phyloP scores from a whole-genome alignment of 306 rosid genomes.

The Biancaea sappan region DNA sequence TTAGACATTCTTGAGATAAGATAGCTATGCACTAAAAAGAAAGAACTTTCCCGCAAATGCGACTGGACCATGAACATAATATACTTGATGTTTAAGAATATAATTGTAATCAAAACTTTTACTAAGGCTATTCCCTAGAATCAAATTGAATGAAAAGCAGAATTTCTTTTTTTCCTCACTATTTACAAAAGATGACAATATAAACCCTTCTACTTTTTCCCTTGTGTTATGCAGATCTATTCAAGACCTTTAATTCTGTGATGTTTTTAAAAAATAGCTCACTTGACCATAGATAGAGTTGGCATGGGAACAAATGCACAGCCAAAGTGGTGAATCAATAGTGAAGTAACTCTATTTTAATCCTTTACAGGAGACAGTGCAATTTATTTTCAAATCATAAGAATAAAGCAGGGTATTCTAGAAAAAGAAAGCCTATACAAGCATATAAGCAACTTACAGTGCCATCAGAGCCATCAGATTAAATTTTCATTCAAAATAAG shows the following conservation, averaged over 20 bases:
- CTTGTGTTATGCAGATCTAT: not conserved
- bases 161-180: not conserved
- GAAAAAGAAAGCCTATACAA: not conserved
- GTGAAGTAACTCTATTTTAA: not conserved
- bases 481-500: not conserved
- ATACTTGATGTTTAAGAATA: not conserved
- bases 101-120: not conserved
- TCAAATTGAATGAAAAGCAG: not conserved
- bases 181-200: not conserved
- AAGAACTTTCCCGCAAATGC: not conserved
- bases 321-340: slow-evolving; percentile 1
- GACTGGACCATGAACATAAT: not conserved
- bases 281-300: slow-evolving; percentile 4
- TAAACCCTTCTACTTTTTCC: no score
- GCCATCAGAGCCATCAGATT: no score
- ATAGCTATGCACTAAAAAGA: not conserved
- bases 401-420: slow-evolving; percentile 19
- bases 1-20: not conserved
- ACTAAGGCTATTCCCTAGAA: not conserved
- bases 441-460: not conserved
- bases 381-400: not conserved
- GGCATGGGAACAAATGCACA: slow-evolving; percentile 19
- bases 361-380: not conserved
- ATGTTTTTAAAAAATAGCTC: not conserved
- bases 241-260: not conserved